Conservation (phyloP, 345 rosid species). For the Garcia nutans region DNA sequence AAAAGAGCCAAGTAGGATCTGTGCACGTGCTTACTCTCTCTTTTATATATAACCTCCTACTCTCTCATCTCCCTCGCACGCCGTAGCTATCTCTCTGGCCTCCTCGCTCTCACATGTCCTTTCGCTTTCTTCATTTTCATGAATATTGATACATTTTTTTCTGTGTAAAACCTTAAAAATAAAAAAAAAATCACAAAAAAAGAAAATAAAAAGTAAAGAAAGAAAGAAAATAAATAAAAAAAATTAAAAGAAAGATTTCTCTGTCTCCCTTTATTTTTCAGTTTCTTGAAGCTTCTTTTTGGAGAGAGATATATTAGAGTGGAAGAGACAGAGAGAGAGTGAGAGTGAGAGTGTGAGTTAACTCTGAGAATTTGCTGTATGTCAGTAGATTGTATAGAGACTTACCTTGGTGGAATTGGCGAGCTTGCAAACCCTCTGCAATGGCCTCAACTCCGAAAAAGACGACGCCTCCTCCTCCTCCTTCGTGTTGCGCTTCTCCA, state of each 20-base stretch:
- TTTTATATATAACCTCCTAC: background rate
- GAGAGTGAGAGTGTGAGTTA: background rate
- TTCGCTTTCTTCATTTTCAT: background rate
- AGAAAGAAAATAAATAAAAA: background rate
- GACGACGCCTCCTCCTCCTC: conserved; percentile 52
- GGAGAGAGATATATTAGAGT: background rate
- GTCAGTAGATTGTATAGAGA: conserved; percentile 75
- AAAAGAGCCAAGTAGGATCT: conserved; percentile 4
- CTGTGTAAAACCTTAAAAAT: background rate
- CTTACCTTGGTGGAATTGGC: conserved; percentile 73
- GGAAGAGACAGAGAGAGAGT: background rate
- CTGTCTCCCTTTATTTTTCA: background rate
- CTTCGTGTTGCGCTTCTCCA: conserved; percentile 16
- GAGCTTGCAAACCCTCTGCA: conserved; percentile 80
- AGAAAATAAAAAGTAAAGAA: background rate
- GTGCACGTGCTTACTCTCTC: conserved; percentile 14
- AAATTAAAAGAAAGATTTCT: background rate
- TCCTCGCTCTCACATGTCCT: background rate
- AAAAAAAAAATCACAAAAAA: too few relatives aligned
- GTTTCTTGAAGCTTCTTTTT: background rate
- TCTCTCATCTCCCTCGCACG: background rate
- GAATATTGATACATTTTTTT: background rate
- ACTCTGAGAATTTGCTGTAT: conserved; percentile 62
- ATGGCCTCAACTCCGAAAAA: conserved; percentile 94
- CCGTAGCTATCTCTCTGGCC: background rate